These are phyloP conservation scores for Suhomyces maxii DNA, from an alignment of 1,139 yeast genomes.

Conservation along the genomic window DNA sequence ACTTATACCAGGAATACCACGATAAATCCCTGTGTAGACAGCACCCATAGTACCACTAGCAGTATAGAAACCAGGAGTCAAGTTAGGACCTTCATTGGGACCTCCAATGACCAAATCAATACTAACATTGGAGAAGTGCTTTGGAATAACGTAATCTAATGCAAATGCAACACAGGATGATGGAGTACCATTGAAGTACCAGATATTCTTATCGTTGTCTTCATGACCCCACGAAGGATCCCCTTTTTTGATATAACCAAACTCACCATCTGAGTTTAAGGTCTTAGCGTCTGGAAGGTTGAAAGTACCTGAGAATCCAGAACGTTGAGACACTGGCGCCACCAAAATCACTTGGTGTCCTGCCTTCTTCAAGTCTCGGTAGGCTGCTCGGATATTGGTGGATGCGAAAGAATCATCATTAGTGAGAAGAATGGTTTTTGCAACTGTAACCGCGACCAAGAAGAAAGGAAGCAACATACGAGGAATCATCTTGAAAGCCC, in stretches of 20 bases:
- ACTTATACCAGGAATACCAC: slow-evolving; percentile 45
- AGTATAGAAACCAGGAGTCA: slow-evolving; percentile 38
- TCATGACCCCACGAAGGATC: slow-evolving; percentile 48
- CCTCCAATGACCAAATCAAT: slow-evolving; percentile 48
- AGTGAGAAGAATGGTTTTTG: slow-evolving; percentile 31
- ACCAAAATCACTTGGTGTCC: slow-evolving; percentile 33
- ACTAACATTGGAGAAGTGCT: slow-evolving; percentile 28
- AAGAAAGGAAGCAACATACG: slow-evolving; percentile 4
- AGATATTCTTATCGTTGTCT: slow-evolving; percentile 35
- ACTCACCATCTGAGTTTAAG: slow-evolving; percentile 32
- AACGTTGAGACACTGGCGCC: slow-evolving; percentile 34
- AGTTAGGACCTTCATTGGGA: slow-evolving; percentile 47
- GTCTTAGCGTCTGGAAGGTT: slow-evolving; percentile 24
- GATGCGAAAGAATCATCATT: slow-evolving; percentile 36
- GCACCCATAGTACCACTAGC: slow-evolving; percentile 49
- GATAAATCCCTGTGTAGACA: slow-evolving; percentile 38
- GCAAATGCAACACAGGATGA: slow-evolving; percentile 44
- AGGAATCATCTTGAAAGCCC: neutral
- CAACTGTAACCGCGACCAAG: slow-evolving; percentile 5
- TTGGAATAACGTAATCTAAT: slow-evolving; percentile 40
- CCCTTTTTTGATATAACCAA: slow-evolving; percentile 38
- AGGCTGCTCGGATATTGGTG: slow-evolving; percentile 35
- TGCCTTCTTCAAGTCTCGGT: slow-evolving; percentile 28
- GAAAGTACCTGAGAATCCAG: slow-evolving; percentile 33
- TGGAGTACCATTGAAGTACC: slow-evolving; percentile 51